Conservation (phyloP, 2,329 filamentous ascomycete genomes). For the Pseudocercospora vitis region DNA sequence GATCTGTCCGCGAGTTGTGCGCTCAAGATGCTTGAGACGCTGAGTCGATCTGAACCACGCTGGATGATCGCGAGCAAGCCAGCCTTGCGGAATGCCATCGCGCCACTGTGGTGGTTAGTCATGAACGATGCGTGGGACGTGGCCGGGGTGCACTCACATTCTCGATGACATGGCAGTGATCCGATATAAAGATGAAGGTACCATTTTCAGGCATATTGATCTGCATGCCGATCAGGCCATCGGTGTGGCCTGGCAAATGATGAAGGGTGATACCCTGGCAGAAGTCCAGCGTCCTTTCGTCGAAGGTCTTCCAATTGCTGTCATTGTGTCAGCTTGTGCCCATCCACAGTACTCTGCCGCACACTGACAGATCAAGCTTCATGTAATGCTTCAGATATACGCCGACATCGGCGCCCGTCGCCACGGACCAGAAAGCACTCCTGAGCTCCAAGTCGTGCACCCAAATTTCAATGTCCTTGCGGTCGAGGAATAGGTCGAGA, state of each 20-base stretch:
- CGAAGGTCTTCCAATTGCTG: conserved; percentile 41
- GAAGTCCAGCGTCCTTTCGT: conserved; percentile 38
- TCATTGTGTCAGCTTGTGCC: neutral
- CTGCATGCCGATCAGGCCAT: conserved; percentile 40
- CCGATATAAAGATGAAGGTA: conserved; percentile 39
- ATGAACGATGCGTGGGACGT: neutral
- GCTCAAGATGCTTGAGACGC: conserved; percentile 36
- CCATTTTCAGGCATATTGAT: conserved; percentile 39
- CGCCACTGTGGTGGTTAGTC: conserved; percentile 31
- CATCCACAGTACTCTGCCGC: neutral
- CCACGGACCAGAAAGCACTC: conserved; percentile 38
- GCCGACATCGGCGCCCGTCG: conserved; percentile 39
- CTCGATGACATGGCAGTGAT: conserved; percentile 41
- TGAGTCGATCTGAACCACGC: conserved; percentile 40
- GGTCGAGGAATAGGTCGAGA: conserved; percentile 37
- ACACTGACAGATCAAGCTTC: conserved; percentile 34
- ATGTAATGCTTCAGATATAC: conserved; percentile 40
- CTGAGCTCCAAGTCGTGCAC: conserved; percentile 37
- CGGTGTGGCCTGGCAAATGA: conserved; percentile 39
- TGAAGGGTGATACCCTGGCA: conserved; percentile 28
- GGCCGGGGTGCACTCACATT: conserved; percentile 29
- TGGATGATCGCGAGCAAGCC: conserved; percentile 40
- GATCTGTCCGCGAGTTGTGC: conserved; percentile 35
- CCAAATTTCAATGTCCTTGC: conserved; percentile 40
- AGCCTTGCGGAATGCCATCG: conserved; percentile 40